These are phyloP conservation scores for Papilionanthe hybrid DNA, from an alignment of 116 monocot genomes.

Conservation along the genomic window DNA sequence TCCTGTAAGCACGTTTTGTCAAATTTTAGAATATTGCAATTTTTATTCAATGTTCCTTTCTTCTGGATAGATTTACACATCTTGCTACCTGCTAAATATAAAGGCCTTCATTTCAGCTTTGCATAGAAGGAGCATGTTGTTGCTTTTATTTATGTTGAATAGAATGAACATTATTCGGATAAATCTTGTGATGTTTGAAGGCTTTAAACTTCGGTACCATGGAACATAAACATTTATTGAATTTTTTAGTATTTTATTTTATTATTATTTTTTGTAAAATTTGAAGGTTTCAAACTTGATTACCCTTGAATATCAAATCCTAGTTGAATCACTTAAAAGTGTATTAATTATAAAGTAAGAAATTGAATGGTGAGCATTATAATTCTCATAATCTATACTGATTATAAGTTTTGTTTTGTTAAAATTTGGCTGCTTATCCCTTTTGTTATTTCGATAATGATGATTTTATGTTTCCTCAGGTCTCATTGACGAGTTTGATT, in stretches of 20 bases:
- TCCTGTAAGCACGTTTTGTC: constrained; percentile 38
- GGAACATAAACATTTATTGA: neutral
- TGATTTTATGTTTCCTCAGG: no score
- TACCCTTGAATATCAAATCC: neutral
- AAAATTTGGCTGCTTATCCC: no score
- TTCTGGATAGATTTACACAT: neutral
- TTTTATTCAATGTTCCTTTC: neutral
- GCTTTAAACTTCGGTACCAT: neutral
- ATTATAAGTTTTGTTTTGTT: no score
- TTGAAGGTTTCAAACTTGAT: neutral
- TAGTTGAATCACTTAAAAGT: neutral
- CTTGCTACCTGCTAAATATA: neutral
- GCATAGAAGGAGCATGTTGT: neutral
- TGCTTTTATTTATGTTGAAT: neutral
- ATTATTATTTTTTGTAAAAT: neutral
- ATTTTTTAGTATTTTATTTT: neutral
- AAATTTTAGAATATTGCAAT: neutral
- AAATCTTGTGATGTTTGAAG: neutral
- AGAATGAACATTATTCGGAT: neutral
- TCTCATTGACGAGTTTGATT: no score
- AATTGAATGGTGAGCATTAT: no score
- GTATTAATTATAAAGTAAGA: no score
- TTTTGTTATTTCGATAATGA: no score
- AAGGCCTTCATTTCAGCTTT: neutral
- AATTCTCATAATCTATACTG: no score